Evolutionary conservation across 192 early-diverging fungal genomes (phyloP).

Genomic region (Allomyces javanicus): DNA sequence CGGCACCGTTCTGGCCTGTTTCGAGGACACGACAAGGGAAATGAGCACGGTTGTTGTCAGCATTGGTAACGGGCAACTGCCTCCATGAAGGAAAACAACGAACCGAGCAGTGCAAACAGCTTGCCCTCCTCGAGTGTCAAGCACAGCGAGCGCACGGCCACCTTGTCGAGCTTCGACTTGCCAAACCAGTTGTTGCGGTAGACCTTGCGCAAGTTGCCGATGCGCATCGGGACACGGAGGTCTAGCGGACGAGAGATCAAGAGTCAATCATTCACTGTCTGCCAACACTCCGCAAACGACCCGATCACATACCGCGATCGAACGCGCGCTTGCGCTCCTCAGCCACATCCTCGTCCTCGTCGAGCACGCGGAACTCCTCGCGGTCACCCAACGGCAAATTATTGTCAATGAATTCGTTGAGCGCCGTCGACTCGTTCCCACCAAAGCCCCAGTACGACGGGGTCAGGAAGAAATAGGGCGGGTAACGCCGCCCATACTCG

Average conservation of each 20-base stretch:
- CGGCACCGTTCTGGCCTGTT: conserved; percentile 48
- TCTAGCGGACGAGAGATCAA: neutral
- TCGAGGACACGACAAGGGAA: too few relatives aligned
- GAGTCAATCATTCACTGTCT: neutral
- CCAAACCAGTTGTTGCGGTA: conserved; percentile 19
- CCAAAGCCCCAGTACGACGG: conserved; percentile 46
- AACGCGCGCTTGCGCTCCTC: conserved; percentile 18
- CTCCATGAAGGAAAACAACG: too few relatives aligned
- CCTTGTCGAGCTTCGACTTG: conserved; percentile 20
- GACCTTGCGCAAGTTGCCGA: conserved; percentile 34
- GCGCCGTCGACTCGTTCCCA: conserved; percentile 1
- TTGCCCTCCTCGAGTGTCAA: conserved; percentile 31
- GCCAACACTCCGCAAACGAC: neutral
- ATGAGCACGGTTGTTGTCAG: too few relatives aligned
- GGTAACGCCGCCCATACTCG: conserved; percentile 39
- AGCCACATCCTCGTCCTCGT: conserved; percentile 31
- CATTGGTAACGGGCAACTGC: too few relatives aligned
- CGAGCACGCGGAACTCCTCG: conserved; percentile 8
- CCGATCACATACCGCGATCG: conserved; percentile 11
- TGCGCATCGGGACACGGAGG: conserved; percentile 17
- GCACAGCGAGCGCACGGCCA: conserved; percentile 28
- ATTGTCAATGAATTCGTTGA: neutral
- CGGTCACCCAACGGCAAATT: conserved; percentile 5
- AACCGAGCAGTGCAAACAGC: conserved; percentile 32
- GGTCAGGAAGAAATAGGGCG: conserved; percentile 39